Evolutionary conservation across 495 filamentous ascomycete species (phyloP).

Genomic region (Aspergillus campestris): DNA sequence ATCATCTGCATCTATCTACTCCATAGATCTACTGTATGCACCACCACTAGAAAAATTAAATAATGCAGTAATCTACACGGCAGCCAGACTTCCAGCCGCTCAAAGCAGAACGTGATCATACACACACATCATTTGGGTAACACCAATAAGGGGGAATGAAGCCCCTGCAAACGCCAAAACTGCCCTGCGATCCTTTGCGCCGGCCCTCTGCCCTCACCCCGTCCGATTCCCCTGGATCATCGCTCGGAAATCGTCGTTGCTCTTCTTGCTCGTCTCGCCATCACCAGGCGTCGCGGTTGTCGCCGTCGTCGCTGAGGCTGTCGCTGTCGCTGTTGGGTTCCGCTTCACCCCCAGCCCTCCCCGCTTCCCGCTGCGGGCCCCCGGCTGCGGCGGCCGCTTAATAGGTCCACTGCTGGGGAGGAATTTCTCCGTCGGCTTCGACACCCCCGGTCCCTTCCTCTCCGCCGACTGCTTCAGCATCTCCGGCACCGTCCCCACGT

Average conservation of each 20-base stretch:
- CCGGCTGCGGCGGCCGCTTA: constrained; percentile 48
- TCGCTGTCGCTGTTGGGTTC: constrained; percentile 26
- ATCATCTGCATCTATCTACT: too few relatives aligned
- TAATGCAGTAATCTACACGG: too few relatives aligned
- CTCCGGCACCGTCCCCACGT: constrained; percentile 60
- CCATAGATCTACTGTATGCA: too few relatives aligned
- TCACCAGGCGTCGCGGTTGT: constrained; percentile 10
- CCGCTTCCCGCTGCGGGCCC: constrained; percentile 39
- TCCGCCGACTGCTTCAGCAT: constrained; percentile 55
- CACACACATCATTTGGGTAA: not conserved
- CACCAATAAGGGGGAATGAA: constrained; percentile 1
- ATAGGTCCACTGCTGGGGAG: constrained; percentile 46
- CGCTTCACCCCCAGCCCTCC: constrained; percentile 51
- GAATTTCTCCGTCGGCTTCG: constrained; percentile 33
- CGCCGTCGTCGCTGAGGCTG: constrained; percentile 18
- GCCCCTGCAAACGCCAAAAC: constrained; percentile 11
- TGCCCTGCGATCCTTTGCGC: constrained; percentile 21
- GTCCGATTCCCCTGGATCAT: constrained; percentile 48
- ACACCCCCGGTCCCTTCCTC: constrained; percentile 32
- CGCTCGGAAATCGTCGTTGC: constrained; percentile 80
- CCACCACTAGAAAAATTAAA: too few relatives aligned
- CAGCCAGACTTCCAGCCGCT: not conserved
- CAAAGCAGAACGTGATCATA: not conserved
- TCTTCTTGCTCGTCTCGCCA: constrained; percentile 47
- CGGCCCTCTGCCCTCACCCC: constrained; percentile 19